Conservation (phyloP, 1,284 basidiomycete species). For the Phellopilus nigrolimitatus region DNA sequence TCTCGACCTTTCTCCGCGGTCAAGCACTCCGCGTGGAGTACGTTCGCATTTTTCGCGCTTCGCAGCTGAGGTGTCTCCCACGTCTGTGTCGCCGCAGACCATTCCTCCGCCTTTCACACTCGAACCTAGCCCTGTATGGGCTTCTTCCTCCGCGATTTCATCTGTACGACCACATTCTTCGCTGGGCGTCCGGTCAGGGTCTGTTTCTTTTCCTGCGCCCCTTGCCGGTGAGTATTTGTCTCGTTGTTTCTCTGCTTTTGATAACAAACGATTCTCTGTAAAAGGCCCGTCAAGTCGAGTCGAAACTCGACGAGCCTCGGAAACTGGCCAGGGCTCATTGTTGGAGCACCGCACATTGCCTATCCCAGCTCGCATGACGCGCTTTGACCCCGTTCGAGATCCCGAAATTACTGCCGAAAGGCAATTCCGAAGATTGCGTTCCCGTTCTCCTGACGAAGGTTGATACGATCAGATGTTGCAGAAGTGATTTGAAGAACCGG, state of each 20-base stretch:
- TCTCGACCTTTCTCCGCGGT: background rate
- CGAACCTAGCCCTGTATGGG: slow-evolving; percentile 17
- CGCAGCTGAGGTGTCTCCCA: background rate
- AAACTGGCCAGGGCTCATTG: slow-evolving; percentile 1
- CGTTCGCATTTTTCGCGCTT: background rate
- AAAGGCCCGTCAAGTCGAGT: slow-evolving; percentile 8
- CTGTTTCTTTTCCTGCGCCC: background rate
- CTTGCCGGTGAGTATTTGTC: slow-evolving; percentile 6
- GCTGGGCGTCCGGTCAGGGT: background rate
- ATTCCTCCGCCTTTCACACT: slow-evolving; percentile 19
- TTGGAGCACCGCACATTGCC: slow-evolving; percentile 11
- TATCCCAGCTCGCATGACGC: slow-evolving; percentile 5
- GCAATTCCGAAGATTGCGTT: slow-evolving; percentile 1
- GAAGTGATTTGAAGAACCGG: too few species aligned
- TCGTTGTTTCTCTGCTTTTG: background rate
- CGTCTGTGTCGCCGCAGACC: background rate
- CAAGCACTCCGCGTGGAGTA: background rate
- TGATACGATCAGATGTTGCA: background rate
- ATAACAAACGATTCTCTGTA: background rate
- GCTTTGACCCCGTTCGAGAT: slow-evolving; percentile 19
- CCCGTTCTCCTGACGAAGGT: slow-evolving; percentile 18
- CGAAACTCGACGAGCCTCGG: background rate
- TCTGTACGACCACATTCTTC: slow-evolving; percentile 7
- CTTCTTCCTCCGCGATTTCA: background rate
- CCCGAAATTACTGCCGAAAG: background rate